A percentile compares a stretch with the other conserved stretches of the same genome.
Conservation (phyloP, 2,329 filamentous ascomycete genomes). For the Aspergillus sp. region DNA sequence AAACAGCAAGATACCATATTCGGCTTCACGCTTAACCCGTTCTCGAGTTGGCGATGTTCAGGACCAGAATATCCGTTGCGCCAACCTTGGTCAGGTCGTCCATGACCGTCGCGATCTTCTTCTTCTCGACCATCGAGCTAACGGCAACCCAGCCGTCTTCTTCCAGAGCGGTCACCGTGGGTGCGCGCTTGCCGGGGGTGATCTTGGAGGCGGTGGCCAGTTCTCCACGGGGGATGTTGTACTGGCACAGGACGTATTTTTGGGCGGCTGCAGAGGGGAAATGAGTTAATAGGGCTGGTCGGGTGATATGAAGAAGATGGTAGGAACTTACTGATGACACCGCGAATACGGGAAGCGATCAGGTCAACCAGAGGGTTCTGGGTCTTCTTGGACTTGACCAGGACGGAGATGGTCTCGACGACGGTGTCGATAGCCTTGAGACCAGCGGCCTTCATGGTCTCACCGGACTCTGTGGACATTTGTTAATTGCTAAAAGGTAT, state of each 20-base stretch:
- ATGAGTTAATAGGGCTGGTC: background rate
- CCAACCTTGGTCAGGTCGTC: conserved; percentile 75
- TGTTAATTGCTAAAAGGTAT: background rate
- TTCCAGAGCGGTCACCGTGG: conserved; percentile 87
- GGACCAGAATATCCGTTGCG: conserved; percentile 80
- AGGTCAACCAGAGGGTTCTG: conserved; percentile 80
- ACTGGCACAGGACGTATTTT: conserved; percentile 91
- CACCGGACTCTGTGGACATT: conserved; percentile 74
- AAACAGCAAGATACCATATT: no score
- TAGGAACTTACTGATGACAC: conserved; percentile 73
- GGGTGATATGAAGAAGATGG: background rate
- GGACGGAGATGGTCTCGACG: conserved; percentile 79
- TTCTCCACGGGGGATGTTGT: conserved; percentile 78
- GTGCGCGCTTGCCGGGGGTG: conserved; percentile 90
- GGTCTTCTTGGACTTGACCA: conserved; percentile 86
- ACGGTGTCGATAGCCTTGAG: conserved; percentile 94
- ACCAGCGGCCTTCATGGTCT: conserved; percentile 96
- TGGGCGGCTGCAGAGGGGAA: conserved; percentile 65
- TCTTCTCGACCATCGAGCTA: conserved; percentile 88
- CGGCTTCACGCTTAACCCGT: conserved; percentile 36
- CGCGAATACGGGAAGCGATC: conserved; percentile 82
- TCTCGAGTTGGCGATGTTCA: conserved; percentile 81
- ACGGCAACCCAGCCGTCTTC: conserved; percentile 93
- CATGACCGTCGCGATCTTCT: conserved; percentile 82
- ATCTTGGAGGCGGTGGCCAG: conserved; percentile 71